These are phyloP conservation scores for Metrosideros polymorpha DNA, from an alignment of 441 rosid species.

Conservation along the genomic window DNA sequence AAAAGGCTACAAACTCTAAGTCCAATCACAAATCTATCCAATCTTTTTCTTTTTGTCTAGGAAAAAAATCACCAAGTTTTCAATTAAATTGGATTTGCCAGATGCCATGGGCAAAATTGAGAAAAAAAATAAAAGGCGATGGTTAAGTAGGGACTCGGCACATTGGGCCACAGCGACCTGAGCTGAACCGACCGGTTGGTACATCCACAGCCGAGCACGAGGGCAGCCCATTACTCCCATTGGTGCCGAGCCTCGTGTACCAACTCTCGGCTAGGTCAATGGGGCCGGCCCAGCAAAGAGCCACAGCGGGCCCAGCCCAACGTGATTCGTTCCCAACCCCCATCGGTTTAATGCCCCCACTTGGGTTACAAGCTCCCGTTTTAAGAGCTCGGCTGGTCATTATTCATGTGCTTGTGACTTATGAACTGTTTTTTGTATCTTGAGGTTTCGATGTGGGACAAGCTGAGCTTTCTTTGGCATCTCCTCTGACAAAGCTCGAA, in stretches of 20 bases:
- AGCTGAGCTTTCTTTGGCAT: too few species aligned
- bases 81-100: too few species aligned
- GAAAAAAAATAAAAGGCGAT: background rate
- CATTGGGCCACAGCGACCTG: background rate
- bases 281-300: background rate
- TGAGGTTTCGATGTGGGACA: background rate
- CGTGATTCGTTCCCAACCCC: background rate
- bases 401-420: fast-evolving
- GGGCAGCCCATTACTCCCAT: too few species aligned
- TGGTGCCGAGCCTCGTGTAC: background rate
- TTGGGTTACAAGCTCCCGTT: background rate
- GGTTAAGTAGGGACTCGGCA: background rate
- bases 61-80: too few species aligned
- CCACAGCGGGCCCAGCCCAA: background rate
- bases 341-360: background rate
- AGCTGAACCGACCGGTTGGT: background rate
- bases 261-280: background rate
- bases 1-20: too few species aligned
- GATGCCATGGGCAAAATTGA: too few species aligned
- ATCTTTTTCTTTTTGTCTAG: too few species aligned
- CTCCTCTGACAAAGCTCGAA: too few species aligned
- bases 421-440: too few species aligned
- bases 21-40: background rate
- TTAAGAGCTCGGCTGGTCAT: background rate
- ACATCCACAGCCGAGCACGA: background rate